A percentile compares a stretch with the other conserved stretches of the same genome.
These are phyloP conservation scores for Stereocaulon alpinum DNA, from an alignment of 495 filamentous ascomycete genomes.

Conservation along the genomic window DNA sequence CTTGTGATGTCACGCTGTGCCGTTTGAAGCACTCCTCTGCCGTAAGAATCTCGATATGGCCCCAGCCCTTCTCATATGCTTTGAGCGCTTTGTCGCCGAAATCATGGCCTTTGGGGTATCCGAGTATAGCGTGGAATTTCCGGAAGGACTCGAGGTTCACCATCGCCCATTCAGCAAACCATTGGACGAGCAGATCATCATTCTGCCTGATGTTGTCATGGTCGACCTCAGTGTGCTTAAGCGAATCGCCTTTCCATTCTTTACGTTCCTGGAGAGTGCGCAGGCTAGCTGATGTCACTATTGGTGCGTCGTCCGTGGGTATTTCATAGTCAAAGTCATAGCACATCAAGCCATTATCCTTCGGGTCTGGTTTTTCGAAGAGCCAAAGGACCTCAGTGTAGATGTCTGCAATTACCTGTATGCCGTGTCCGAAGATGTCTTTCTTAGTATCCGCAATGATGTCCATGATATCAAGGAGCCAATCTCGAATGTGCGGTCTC, in stretches of 20 bases:
- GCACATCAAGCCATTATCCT: constrained; percentile 2
- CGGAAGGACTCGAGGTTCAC: constrained; percentile 30
- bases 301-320: constrained; percentile 12
- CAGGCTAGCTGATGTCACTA: constrained; percentile 10
- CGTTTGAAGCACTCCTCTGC: constrained; percentile 3
- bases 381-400: constrained; percentile 14
- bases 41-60: constrained; percentile 13
- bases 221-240: neutral
- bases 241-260: constrained; percentile 1
- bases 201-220: constrained; percentile 18
- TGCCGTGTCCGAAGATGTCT: constrained; percentile 6
- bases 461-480: constrained; percentile 24
- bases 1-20: constrained; percentile 1
- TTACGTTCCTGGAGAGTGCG: constrained; percentile 4
- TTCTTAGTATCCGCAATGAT: neutral
- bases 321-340: constrained; percentile 11
- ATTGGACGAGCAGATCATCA: constrained; percentile 32
- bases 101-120: constrained; percentile 1
- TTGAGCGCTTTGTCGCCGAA: neutral
- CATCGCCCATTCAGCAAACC: constrained; percentile 37
- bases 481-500: constrained; percentile 32
- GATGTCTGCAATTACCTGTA: constrained; percentile 4
- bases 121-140: constrained; percentile 20
- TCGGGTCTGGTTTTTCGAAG: neutral
- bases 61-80: neutral